These are phyloP conservation scores for Maudiozyma bulderi DNA, from an alignment of 805 yeast genomes.

Conservation along the genomic window DNA sequence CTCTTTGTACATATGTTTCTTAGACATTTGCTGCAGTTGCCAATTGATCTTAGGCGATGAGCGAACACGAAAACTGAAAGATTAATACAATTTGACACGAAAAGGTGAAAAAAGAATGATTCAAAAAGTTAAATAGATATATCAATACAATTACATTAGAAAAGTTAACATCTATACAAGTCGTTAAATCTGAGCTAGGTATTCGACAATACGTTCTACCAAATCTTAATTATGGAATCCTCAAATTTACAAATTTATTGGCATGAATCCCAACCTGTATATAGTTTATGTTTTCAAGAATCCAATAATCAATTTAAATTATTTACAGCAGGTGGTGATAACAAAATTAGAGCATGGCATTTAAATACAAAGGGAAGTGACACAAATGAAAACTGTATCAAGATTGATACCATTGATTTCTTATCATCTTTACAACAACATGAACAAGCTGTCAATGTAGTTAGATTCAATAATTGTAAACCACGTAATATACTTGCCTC, in stretches of 20 bases:
- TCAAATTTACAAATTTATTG: constrained; percentile 29
- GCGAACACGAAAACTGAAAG: no score
- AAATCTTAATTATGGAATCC: constrained; percentile 10
- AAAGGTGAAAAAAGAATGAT: no score
- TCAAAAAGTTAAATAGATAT: no score
- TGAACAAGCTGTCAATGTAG: constrained; percentile 90
- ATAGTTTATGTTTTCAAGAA: constrained; percentile 60
- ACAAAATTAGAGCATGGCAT: constrained; percentile 62
- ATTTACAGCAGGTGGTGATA: constrained; percentile 93
- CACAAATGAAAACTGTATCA: constrained; percentile 2
- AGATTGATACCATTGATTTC: constrained; percentile 51
- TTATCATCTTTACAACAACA: constrained; percentile 77
- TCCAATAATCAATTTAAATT: constrained; percentile 38
- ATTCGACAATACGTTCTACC: neutral
- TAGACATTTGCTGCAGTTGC: no score
- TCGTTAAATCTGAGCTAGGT: neutral
- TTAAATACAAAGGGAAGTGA: constrained; percentile 19
- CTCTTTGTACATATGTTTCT: no score
- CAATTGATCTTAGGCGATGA: no score
- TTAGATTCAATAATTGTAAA: constrained; percentile 52
- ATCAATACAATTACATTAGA: no score
- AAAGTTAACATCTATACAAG: no score
- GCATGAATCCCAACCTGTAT: constrained; percentile 63
- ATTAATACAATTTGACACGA: no score
- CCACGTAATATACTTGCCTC: constrained; percentile 64